phyloP scores from a whole-genome alignment of 2,329 filamentous ascomycete genomes.

The Phialocephala sp. region DNA sequence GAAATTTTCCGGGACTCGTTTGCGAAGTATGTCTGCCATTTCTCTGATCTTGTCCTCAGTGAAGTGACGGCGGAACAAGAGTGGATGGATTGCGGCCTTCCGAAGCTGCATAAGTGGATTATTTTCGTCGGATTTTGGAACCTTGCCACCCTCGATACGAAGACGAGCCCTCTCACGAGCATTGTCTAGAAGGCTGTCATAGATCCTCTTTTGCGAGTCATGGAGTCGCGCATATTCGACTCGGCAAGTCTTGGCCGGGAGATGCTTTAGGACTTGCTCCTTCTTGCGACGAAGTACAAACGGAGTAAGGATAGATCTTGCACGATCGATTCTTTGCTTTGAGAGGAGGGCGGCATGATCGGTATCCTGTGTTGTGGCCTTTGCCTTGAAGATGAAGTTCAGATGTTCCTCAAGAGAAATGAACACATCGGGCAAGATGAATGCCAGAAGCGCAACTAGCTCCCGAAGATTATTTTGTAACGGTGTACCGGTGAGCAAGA shows the following conservation, averaged over 20 bases:
- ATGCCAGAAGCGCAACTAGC: conserved; percentile 87
- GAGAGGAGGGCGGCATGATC: conserved; percentile 85
- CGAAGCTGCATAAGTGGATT: conserved; percentile 89
- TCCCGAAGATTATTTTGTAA: conserved; percentile 95
- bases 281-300: conserved; percentile 96
- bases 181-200: conserved; percentile 71
- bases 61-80: conserved; percentile 85
- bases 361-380: conserved; percentile 81
- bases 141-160: conserved; percentile 57
- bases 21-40: conserved; percentile 79
- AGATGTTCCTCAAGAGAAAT: conserved; percentile 76
- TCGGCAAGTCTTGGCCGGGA: conserved; percentile 79
- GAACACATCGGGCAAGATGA: conserved; percentile 90
- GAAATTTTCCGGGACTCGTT: conserved; percentile 63
- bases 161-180: conserved; percentile 63
- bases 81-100: conserved; percentile 89
- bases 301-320: conserved; percentile 89
- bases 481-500: conserved; percentile 89
- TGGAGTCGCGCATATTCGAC: conserved; percentile 85
- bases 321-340: conserved; percentile 82
- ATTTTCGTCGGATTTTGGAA: conserved; percentile 59
- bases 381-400: conserved; percentile 89
- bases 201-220: conserved; percentile 72
- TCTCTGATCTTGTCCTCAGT: conserved; percentile 74
- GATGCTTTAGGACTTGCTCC: conserved; percentile 82